Base-by-base conservation (phyloP, 768 basidiomycete species). In the Porphyrellus cyaneotinctus region DNA sequence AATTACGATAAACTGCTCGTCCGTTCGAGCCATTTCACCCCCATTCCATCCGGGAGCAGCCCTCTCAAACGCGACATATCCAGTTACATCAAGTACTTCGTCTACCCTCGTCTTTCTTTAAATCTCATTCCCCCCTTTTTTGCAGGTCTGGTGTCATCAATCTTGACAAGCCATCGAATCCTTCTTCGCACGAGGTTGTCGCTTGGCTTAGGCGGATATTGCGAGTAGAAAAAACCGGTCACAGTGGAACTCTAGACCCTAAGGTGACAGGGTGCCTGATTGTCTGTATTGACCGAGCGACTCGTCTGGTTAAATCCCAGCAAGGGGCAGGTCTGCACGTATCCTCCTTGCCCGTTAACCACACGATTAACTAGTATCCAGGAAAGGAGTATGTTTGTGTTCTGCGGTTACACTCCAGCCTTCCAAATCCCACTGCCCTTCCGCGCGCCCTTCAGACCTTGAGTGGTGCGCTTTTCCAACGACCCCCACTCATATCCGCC, bases 321-420 rank as follows among this genome's bases (percentile, higher is more conserved):
- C 97, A 99, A 71, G 93, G 94, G 46, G 97, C 95, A 72, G 95
- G 95, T 88, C 52, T 50, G 80, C 74, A 32, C 17, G n/a, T 18
- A 43, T 38, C 18, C 26, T 47, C 15, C 18, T 55, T 30, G 26
- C 15, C 41, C 18, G 18, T 32, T 8, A 28, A 36, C 51, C 30
- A 37, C 42, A 11, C 41, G 38, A 39, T 43, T 58, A 47, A 54
- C 24, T 32, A 48, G 11, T 35, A 33, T 33, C 30, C 24, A 90
- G 93, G 93, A 54, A 99, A 99, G 75, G 97, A 98, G 73, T 99
- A 99, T 66, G 94, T 99, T 58, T 93, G 91, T 64, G 95, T 99
- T 44, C 79, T 99, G 36, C 88, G 97, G 56, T 78, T 98, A 43
- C 97, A 99, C 74, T 84, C 87, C 52, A 75, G 75, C 47, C 82